Percentiles rank a stretch among this genome's conserved stretches.
phyloP scores from a whole-genome alignment of 345 rosid species.

The Firmiana major region DNA sequence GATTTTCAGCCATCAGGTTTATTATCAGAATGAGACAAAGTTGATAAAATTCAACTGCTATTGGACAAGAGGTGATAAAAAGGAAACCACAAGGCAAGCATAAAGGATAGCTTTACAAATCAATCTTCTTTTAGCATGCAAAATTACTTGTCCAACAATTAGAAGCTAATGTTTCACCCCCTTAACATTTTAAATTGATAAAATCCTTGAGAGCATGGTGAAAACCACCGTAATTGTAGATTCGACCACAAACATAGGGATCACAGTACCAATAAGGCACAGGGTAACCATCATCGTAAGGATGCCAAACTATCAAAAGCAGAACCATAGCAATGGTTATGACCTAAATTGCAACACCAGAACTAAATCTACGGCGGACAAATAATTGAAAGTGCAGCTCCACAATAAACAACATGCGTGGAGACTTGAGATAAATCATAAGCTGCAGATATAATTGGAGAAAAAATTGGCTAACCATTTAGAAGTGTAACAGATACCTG shows the following conservation, averaged over 20 bases:
- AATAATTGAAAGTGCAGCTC: neutral
- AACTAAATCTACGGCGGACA: neutral
- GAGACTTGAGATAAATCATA: neutral
- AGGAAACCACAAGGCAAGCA: neutral
- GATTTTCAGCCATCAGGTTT: too few relatives aligned
- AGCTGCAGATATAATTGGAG: neutral
- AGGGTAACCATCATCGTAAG: neutral
- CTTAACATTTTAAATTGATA: neutral
- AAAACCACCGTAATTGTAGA: neutral
- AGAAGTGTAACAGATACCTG: conserved; percentile 41
- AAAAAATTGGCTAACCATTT: neutral
- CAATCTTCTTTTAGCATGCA: neutral
- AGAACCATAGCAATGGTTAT: neutral
- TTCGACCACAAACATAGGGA: neutral
- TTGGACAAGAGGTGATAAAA: neutral
- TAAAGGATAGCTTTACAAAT: neutral
- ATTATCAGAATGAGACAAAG: neutral
- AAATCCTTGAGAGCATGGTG: neutral
- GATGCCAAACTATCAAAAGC: neutral
- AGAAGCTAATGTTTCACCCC: neutral
- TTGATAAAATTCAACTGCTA: neutral
- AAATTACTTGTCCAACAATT: neutral
- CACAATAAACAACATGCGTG: neutral
- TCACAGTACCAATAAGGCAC: neutral
- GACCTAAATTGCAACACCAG: neutral